Evolutionary conservation across 2,329 filamentous ascomycete species (phyloP).

Genomic region (Nemania diffusa): DNA sequence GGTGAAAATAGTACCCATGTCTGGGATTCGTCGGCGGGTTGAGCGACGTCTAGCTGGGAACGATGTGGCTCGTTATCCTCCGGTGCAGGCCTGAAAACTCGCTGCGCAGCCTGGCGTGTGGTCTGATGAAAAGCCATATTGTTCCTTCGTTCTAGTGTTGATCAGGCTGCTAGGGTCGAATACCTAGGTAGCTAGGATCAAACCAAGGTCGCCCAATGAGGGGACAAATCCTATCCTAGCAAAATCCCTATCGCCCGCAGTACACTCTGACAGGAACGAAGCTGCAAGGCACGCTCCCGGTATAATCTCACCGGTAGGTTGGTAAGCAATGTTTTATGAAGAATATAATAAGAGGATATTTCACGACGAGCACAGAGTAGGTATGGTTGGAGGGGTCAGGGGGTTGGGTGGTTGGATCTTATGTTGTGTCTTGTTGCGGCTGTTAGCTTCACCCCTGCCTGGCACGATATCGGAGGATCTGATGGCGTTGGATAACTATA

Average conservation of each 20-base stretch:
- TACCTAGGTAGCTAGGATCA: no score
- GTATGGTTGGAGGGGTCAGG: not conserved
- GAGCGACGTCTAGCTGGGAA: conserved; percentile 48
- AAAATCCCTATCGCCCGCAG: conserved; percentile 23
- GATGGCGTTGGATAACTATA: not conserved
- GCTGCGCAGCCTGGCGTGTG: conserved; percentile 63
- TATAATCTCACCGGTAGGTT: not conserved
- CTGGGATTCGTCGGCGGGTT: conserved; percentile 74
- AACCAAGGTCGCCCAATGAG: conserved; percentile 26
- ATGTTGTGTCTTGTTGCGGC: not conserved
- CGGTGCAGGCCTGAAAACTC: conserved; percentile 55
- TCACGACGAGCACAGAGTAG: not conserved
- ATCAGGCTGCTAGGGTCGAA: conserved; percentile 6
- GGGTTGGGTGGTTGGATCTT: not conserved
- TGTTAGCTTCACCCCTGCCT: not conserved
- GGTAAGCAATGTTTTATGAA: not conserved
- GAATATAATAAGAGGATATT: not conserved
- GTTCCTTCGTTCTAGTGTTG: conserved; percentile 13
- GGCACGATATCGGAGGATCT: conserved; percentile 8
- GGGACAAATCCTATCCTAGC: conserved; percentile 19
- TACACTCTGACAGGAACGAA: not conserved
- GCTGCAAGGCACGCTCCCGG: not conserved
- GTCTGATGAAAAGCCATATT: conserved; percentile 71
- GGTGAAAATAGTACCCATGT: conserved; percentile 98
- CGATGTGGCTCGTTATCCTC: conserved; percentile 54